Base-by-base conservation (phyloP, 495 filamentous ascomycete genomes). In the Cetradonia linearis region DNA sequence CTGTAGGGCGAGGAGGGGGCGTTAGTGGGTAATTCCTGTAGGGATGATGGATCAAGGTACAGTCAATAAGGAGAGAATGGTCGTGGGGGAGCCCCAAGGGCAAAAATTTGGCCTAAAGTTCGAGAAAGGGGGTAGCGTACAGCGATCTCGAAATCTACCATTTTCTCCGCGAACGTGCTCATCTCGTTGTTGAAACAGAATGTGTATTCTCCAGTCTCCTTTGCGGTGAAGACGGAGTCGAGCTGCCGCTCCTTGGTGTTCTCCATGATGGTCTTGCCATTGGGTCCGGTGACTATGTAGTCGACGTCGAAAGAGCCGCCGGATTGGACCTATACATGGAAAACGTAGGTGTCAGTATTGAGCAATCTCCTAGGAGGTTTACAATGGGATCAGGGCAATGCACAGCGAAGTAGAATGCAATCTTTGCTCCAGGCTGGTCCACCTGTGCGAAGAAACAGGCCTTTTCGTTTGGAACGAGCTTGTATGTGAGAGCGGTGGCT, bases 151-250 rank as follows among this genome's bases (percentile, higher is more conserved):
- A 99, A 97, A 70, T 99, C 93, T 56, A 99, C 91, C 74, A 92
- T 84, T 74, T 99, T 99, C 76, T 99, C 94, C 27, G 92, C 85
- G 67, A 93, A 96, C 3, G 92, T 97, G 66, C 88, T 93, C 88
- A 97, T 95, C 67, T 95, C 88, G 68, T 97, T 99, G 75, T 93
- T 86, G 77, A 99, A 97, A 81, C 94, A 99, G 74, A 97, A 96
- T 58, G 82, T 82, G 74, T 97, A 97, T 67, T 97, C 93, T 52
- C 94, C 94, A n/a, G 83, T 63, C 50, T 95, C 87, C 65, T 87
- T 87, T 5, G 93, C 94, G 2, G 94, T 96, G 71, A 99, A 99
- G 37, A 97, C 94, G 66, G 95, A 96, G 73, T 99, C 94, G 50
- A 93, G 93, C 74, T 97, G 93, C 59, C 93, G 79, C 72, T 99